These are phyloP conservation scores for Sporothrix phasma DNA, from an alignment of 2,329 filamentous ascomycete species.

Conservation along the genomic window DNA sequence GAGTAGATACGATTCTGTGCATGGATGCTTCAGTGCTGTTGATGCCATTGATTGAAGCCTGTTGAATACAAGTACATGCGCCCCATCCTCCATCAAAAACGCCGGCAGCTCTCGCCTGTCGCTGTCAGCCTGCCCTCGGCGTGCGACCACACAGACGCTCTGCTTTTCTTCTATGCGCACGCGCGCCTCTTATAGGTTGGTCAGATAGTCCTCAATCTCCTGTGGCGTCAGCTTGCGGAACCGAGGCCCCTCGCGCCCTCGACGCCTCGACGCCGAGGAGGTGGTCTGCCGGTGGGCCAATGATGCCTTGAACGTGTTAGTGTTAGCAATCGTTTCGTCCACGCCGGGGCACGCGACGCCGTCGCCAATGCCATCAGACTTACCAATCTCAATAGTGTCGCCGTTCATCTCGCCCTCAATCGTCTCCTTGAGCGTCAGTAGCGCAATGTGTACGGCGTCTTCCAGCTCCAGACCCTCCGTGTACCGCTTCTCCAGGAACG, in stretches of 20 bases:
- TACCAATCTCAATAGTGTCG: conserved; percentile 95
- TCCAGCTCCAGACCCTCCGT: conserved; percentile 94
- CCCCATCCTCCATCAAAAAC: background rate
- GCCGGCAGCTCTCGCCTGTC: background rate
- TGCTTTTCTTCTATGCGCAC: background rate
- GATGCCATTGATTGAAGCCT: conserved; percentile 8
- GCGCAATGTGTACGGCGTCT: conserved; percentile 95
- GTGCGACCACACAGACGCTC: background rate
- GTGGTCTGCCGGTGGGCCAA: conserved; percentile 88
- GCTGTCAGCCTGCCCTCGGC: background rate
- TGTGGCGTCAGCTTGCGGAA: conserved; percentile 94
- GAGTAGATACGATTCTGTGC: background rate
- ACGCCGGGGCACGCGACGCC: background rate
- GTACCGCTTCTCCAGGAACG: conserved; percentile 98
- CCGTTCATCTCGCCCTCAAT: conserved; percentile 99
- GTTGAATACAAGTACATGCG: conserved; percentile 18
- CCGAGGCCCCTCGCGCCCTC: conserved; percentile 75
- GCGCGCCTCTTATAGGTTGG: conserved; percentile 65
- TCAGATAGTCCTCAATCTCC: conserved; percentile 98
- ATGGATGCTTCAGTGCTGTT: conserved; percentile 1
- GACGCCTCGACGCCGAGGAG: conserved; percentile 81
- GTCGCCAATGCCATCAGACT: conserved; percentile 24
- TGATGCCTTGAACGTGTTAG: conserved; percentile 57
- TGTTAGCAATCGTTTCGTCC: background rate
- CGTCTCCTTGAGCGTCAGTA: conserved; percentile 95